Evolutionary conservation across 2,329 filamentous ascomycete species (phyloP), one percentile per base, ranked within the genome.

Genomic region (Ophiostoma quercus): DNA sequence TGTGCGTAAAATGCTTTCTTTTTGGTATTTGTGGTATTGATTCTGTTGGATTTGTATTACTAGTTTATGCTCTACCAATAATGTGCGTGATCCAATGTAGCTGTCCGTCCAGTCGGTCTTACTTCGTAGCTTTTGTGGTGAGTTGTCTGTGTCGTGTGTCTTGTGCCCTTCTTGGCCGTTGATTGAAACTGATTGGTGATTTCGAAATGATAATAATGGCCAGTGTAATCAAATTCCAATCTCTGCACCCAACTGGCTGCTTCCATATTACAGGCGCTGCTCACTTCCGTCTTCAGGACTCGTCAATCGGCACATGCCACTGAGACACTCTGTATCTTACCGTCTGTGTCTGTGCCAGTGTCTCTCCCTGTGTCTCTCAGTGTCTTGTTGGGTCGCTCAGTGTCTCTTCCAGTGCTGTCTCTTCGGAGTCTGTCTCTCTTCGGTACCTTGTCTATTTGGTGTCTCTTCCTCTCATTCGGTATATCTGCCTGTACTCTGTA

Each of bases 61-160:
- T 41, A 41, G 3, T 3, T 57, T 4, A 57, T 3, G 7, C 3
- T 12, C 51, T 25, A 22, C 51, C 51, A 57, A 25, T 57, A 4
- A 29, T 57, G 51, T 57, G 8, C 25, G 1, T 41, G 11, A n/a
- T 47, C 57, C 25, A 22, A 16, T 37, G 32, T 29, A 32, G 32
- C 60, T 39, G 34, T 62, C 51, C 29, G 25, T n/a, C n/a, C 51
- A 57, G 41, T 71, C 71, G 71, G 72, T 63, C 70, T 66, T 71
- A 71, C 70, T 62, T 73, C 70, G 72, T 70, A 70, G 69, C 71
- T 70, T 70, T 69, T 43, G 34, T 57, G 9, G n/a, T 71, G n/a
- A 29, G 54, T 41, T 47, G 60, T 41, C 34, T 62, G 22, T 67
- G 47, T 57, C 51, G 7, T 25, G 51, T 57, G 22, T 57, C 51